Evolutionary conservation across 163 green algal species (phyloP).

Genomic region (Chlamydomonas reinhardtii): DNA sequence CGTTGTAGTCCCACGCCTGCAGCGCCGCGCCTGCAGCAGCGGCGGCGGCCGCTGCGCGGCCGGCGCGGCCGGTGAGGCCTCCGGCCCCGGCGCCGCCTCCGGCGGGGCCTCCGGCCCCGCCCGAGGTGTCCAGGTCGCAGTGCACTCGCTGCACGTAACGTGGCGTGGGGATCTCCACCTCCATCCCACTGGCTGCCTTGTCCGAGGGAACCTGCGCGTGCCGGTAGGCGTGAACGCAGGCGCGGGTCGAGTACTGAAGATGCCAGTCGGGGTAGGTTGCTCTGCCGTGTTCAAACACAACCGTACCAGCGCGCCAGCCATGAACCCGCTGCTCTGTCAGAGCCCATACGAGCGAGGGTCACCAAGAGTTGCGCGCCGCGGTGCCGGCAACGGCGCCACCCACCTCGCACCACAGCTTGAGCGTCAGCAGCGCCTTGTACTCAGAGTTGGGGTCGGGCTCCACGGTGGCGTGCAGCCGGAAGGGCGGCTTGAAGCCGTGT

Average conservation of each 20-base stretch:
- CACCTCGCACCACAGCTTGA: constrained; percentile 64
- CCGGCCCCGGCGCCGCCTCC: not conserved
- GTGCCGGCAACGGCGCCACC: no score
- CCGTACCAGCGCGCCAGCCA: no score
- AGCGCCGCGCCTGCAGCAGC: constrained; percentile 39
- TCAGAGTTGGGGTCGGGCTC: constrained; percentile 75
- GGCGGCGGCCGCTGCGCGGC: not conserved
- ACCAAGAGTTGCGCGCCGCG: no score
- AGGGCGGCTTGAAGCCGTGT: constrained; percentile 82
- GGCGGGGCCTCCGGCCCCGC: not conserved
- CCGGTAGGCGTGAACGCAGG: no score
- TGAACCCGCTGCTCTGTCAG: no score
- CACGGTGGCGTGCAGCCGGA: constrained; percentile 65
- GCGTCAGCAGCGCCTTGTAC: constrained; percentile 71
- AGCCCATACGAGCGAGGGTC: no score
- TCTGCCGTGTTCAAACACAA: no score
- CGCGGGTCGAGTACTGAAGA: no score
- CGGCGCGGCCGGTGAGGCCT: not conserved
- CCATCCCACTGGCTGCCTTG: constrained; percentile 80
- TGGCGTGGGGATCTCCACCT: constrained; percentile 85
- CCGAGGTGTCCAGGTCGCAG: constrained; percentile 65
- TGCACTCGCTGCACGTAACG: constrained; percentile 76
- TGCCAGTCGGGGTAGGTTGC: no score
- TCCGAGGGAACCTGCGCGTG: constrained; percentile 25
- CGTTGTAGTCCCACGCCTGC: constrained; percentile 86